phyloP scores from a whole-genome alignment of 2,329 filamentous ascomycete species.

The Geosmithia putterillii region DNA sequence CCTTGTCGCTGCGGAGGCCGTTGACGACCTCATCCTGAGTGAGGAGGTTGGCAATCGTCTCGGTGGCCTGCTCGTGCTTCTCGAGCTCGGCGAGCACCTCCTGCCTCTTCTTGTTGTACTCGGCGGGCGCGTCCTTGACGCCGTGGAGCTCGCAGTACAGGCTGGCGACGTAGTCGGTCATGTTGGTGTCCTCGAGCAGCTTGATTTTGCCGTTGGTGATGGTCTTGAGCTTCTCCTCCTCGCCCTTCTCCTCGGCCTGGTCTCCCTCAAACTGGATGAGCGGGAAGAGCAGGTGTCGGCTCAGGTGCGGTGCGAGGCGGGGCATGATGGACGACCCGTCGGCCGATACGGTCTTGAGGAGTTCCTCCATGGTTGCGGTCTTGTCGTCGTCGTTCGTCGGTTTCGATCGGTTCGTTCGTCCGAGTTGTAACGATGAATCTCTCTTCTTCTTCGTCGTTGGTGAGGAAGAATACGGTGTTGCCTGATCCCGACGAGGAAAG shows the following conservation, averaged over 20 bases:
- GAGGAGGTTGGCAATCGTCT: constrained; percentile 78
- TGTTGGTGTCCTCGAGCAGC: constrained; percentile 93
- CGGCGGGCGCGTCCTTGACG: constrained; percentile 63
- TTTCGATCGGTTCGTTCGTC: too few relatives aligned
- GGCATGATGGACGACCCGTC: constrained; percentile 72
- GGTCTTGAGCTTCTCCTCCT: constrained; percentile 46
- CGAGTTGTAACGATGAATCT: background rate
- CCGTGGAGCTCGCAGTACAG: constrained; percentile 83
- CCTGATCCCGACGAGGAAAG: background rate
- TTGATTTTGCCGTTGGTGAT: constrained; percentile 82
- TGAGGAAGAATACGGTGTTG: too few relatives aligned
- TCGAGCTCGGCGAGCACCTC: constrained; percentile 75
- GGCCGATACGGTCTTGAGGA: constrained; percentile 41
- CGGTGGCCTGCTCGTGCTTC: constrained; percentile 74
- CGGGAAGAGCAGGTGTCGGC: constrained; percentile 92
- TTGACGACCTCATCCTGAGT: constrained; percentile 82
- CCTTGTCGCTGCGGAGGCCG: constrained; percentile 90
- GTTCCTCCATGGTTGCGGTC: constrained; percentile 23
- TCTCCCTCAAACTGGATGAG: constrained; percentile 84
- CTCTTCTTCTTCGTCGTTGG: too few relatives aligned
- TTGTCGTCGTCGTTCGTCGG: too few relatives aligned
- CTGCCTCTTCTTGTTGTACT: constrained; percentile 82
- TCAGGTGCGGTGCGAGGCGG: constrained; percentile 82
- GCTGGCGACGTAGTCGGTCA: constrained; percentile 94
- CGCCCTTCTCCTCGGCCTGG: constrained; percentile 64